phyloP scores from a whole-genome alignment of 495 filamentous ascomycete genomes.

The Tuber calosporum region DNA sequence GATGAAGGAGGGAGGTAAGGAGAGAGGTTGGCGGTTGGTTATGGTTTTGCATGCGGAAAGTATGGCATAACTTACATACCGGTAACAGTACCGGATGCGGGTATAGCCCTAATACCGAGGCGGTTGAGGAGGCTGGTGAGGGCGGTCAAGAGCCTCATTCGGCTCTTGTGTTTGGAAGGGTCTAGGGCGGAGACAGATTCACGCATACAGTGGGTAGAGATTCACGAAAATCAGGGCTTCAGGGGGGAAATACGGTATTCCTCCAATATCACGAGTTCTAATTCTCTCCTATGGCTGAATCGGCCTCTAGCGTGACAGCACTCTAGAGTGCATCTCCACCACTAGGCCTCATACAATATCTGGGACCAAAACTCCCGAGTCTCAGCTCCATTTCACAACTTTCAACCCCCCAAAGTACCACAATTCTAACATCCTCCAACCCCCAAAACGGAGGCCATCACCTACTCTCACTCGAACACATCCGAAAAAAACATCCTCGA shows the following conservation, averaged over 20 bases:
- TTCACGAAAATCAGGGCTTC: not conserved
- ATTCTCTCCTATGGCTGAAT: not conserved
- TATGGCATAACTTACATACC: not conserved
- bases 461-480: not conserved
- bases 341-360: too few species aligned
- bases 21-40: not conserved
- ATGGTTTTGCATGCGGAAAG: not conserved
- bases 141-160: not conserved
- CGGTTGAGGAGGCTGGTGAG: not conserved
- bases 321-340: too few species aligned
- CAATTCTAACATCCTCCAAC: not conserved
- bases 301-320: not conserved
- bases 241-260: not conserved
- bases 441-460: not conserved
- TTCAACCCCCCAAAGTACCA: not conserved
- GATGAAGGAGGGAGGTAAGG: not conserved
- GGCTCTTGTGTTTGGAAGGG: not conserved
- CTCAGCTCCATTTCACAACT: too few species aligned
- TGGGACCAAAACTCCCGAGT: too few species aligned
- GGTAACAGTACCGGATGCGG: not conserved
- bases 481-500: not conserved
- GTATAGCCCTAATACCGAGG: not conserved
- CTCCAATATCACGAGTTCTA: not conserved
- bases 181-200: not conserved
- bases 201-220: not conserved